Base-by-base conservation (phyloP, 805 yeast genomes). In the Cyberlindnera galapagoensis region DNA sequence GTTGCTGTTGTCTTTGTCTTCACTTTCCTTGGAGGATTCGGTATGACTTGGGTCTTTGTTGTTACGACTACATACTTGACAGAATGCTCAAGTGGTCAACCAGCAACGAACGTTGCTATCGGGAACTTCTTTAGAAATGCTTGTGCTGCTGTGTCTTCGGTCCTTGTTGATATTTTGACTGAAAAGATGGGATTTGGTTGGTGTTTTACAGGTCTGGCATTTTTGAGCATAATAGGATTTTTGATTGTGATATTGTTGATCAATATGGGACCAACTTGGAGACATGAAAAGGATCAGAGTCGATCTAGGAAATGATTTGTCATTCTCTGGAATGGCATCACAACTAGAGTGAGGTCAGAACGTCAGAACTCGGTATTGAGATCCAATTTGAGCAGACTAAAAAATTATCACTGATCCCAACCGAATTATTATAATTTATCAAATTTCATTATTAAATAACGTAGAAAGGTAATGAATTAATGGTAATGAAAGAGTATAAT, bases 21-120 rank as follows among this genome's bases (percentile, higher is more conserved):
- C 38, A 51, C 69, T 0, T 70, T 68, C 37, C 44, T 71, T 5
- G 56, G 58, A 19, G 75, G 76, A 0, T 67, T 69, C 43, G 77
- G 78, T 2, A 61, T 71, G 60, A 68, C 77, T 0, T 72, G 76
- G 69, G 67, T 70, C 19, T 69, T 71, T 38, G 67, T 69, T 14
- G 63, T 71, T 0, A 67, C 68, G 4, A 71, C 74, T 38, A 69
- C 79, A 1, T 73, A 72, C 45, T 46, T 72, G 30, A 65, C 76
- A 2, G 79, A 73, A 39, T 57, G 71, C 23, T 56, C 69, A 9
- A 56, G 65, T 5, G 64, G 61, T 2, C 71, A 67, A 40, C 69
- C 76, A 1, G 74, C 78, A 1, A 62, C 74, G 0, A 60, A 66
- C 31, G 74, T 73, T 16, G 76, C 80, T 1, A 49, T 73, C 28